Evolutionary conservation across 306 rosid genomes (phyloP), one percentile per base, ranked within the genome.

Genomic region (Quercus agrifolia): DNA sequence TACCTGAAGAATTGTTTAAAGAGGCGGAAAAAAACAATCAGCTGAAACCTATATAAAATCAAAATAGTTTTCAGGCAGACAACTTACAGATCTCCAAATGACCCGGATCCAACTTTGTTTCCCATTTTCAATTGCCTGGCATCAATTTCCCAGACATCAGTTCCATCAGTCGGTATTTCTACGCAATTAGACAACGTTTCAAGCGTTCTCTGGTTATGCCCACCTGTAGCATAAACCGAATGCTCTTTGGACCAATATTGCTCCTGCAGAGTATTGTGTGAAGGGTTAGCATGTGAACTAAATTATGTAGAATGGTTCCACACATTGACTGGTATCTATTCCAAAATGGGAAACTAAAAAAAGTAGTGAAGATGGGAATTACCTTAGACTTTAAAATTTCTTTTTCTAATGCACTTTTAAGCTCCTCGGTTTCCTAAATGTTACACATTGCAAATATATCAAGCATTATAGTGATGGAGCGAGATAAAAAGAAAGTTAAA

Each of bases 71-170:
- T 75, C 83, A 80, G 69, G 46, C 70, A 71, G 46, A 71, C 68
- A 80, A 90, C 99, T 91, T 83, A 96, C 99, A 96, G 87, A 88
- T 93, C 97, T 75, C 99, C 99, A 31, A 88, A 96, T 76, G 99
- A 82, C 68, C 99, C 98, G 76, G 98, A 96, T 82, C 98, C 99
- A 88, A 96, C 93, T 96, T 87, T 96, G 84, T 88, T 88, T 76
- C 83, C 99, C 80, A 86, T 80, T 87, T 89, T 90, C 78, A 96
- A 90, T 87, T 85, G 93, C 82, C 85, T 85, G 71, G 85, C 63
- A 88, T 96, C 97, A 85, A 96, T 90, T 88, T 91, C 99, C 99
- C 99, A 96, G 77, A 96, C 99, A 91, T 96, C 97, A 57, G 87
- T 91, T 77, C 91, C 99, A 83, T 96, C 99, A 72, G 86, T 87